Conservation (phyloP, 148 eudicot species). For the Camellia lanceoleosa region DNA sequence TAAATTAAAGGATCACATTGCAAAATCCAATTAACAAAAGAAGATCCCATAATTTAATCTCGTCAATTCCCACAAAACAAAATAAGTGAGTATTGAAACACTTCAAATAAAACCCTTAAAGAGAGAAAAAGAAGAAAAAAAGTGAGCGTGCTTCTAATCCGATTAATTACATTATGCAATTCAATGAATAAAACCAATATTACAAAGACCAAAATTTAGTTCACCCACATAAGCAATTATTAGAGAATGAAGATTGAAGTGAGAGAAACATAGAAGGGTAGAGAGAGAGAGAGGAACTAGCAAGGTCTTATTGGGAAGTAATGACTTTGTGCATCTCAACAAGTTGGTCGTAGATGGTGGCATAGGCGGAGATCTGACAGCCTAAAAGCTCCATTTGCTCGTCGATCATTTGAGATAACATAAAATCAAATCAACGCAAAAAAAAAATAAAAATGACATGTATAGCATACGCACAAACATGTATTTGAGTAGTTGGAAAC, state of each 20-base stretch:
- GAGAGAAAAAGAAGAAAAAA: background rate
- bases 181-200: background rate
- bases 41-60: background rate
- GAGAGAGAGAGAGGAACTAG: conserved; percentile 2
- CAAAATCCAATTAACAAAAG: background rate
- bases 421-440: too few relatives aligned
- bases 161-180: background rate
- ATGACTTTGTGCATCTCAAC: conserved; percentile 17
- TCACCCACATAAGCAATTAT: background rate
- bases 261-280: background rate
- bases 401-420: conserved; percentile 13
- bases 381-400: conserved; percentile 24
- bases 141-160: background rate
- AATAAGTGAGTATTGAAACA: background rate
- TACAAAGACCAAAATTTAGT: background rate
- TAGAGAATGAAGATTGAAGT: background rate
- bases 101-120: background rate
- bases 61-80: background rate
- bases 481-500: too few relatives aligned
- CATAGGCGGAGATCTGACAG: conserved; percentile 16
- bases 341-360: conserved; percentile 19
- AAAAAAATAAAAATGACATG: too few relatives aligned
- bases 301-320: conserved; percentile 18
- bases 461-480: too few relatives aligned
- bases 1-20: background rate